These are phyloP conservation scores for Eimeria falciformis DNA, from an alignment of 169 alveolate genomes.

Conservation along the genomic window DNA sequence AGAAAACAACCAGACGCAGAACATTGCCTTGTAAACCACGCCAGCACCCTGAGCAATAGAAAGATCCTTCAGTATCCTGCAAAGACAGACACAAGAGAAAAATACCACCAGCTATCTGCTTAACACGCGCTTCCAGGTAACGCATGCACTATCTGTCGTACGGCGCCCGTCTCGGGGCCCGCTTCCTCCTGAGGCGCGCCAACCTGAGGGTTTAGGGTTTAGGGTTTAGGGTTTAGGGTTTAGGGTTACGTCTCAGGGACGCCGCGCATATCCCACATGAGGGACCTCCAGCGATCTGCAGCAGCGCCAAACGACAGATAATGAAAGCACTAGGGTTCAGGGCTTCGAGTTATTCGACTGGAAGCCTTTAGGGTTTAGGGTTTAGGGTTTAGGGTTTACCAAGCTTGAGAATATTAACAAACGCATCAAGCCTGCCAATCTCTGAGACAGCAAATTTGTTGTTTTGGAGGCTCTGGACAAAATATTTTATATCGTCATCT, in stretches of 20 bases:
- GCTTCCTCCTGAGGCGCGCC: too few relatives aligned
- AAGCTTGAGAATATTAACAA: conserved; percentile 49
- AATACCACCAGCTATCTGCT: too few relatives aligned
- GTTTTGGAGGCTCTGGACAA: conserved; percentile 9
- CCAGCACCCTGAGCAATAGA: conserved; percentile 39
- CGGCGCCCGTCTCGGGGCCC: too few relatives aligned
- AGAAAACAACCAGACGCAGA: conserved; percentile 76
- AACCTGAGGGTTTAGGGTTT: background rate
- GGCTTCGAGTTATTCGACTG: background rate
- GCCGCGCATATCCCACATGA: conserved; percentile 43
- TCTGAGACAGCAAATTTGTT: conserved; percentile 40
- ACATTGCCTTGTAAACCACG: conserved; percentile 66
- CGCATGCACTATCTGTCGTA: too few relatives aligned
- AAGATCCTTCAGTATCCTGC: conserved; percentile 14
- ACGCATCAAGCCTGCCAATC: conserved; percentile 66
- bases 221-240: conserved; percentile 3
- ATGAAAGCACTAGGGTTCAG: background rate
- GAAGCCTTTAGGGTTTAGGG: background rate
- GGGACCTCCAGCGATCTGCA: conserved; percentile 45
- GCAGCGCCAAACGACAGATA: background rate
- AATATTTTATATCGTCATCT: conserved; percentile 29
- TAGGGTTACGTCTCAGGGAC: conserved; percentile 47
- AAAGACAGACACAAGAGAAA: too few relatives aligned
- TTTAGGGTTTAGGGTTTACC: conserved; percentile 17
- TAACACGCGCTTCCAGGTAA: too few relatives aligned